phyloP scores from a whole-genome alignment of 306 rosid species.

The Malus fusca region DNA sequence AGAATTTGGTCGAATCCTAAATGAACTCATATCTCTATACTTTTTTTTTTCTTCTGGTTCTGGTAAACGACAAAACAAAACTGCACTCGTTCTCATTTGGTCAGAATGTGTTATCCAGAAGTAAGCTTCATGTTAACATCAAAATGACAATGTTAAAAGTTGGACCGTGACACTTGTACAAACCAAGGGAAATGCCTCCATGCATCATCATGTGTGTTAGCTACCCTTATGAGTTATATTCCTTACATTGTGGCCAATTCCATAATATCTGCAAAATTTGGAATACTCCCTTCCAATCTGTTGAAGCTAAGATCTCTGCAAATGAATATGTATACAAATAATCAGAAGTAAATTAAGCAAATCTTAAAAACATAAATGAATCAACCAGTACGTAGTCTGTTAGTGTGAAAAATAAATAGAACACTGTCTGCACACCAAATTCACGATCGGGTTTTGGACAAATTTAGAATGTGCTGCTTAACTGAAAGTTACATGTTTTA shows the following conservation, averaged over 20 bases:
- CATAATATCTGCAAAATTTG: background rate
- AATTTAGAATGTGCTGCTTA: no score
- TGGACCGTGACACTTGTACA: background rate
- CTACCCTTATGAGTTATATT: background rate
- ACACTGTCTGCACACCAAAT: background rate
- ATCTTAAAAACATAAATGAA: background rate
- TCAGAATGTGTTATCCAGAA: background rate
- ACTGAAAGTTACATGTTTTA: no score
- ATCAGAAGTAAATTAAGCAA: background rate
- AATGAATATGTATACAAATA: background rate
- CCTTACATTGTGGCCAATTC: conserved; percentile 16
- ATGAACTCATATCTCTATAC: background rate
- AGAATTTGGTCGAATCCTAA: background rate
- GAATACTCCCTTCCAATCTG: conserved; percentile 13
- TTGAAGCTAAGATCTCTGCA: conserved; percentile 28
- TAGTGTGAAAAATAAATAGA: background rate
- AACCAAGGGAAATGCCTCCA: background rate
- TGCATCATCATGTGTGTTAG: background rate
- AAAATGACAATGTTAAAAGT: background rate
- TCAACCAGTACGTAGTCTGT: background rate
- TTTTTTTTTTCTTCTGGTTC: background rate
- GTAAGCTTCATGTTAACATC: background rate
- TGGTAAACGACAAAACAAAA: background rate
- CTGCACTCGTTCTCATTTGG: background rate
- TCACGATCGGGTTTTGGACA: background rate